phyloP scores from a whole-genome alignment of 2,329 filamentous ascomycete genomes.

The Arachnopeziza araneosa region DNA sequence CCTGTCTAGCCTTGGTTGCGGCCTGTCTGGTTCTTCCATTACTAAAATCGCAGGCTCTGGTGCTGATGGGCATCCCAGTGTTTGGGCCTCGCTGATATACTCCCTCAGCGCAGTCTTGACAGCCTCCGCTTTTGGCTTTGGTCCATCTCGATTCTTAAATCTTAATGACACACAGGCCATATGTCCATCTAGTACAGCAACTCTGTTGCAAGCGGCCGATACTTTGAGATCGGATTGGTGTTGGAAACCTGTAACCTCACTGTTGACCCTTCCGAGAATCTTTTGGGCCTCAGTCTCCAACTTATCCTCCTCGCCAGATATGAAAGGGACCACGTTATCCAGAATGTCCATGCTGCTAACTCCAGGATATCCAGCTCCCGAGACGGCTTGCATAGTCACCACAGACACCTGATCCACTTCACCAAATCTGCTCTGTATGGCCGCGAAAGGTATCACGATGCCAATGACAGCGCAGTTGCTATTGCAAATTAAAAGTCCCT shows the following conservation, averaged over 20 bases:
- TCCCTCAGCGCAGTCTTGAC: constrained; percentile 74
- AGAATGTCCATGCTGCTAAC: constrained; percentile 93
- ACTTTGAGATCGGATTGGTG: constrained; percentile 71
- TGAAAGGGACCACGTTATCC: constrained; percentile 94
- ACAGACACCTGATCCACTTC: constrained; percentile 70
- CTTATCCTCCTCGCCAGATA: constrained; percentile 92
- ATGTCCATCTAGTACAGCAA: constrained; percentile 92
- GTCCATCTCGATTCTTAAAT: constrained; percentile 61
- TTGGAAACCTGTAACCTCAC: constrained; percentile 65
- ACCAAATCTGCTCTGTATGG: constrained; percentile 80
- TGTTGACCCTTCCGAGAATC: constrained; percentile 76
- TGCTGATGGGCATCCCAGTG: constrained; percentile 80
- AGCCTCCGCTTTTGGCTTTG: constrained; percentile 66
- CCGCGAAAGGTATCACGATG: constrained; percentile 89
- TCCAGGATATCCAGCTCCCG: constrained; percentile 84
- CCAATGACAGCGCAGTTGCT: constrained; percentile 98
- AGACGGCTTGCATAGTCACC: constrained; percentile 92
- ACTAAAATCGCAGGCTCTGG: constrained; percentile 77
- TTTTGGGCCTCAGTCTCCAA: constrained; percentile 91
- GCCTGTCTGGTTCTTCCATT: constrained; percentile 83
- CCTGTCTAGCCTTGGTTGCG: constrained; percentile 85
- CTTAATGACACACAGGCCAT: constrained; percentile 87
- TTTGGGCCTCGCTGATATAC: constrained; percentile 78
- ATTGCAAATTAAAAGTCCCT: constrained; percentile 94
- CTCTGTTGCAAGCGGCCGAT: constrained; percentile 85